These are phyloP conservation scores for Tulasnella calospora DNA, from an alignment of 768 basidiomycete genomes.

Conservation along the genomic window DNA sequence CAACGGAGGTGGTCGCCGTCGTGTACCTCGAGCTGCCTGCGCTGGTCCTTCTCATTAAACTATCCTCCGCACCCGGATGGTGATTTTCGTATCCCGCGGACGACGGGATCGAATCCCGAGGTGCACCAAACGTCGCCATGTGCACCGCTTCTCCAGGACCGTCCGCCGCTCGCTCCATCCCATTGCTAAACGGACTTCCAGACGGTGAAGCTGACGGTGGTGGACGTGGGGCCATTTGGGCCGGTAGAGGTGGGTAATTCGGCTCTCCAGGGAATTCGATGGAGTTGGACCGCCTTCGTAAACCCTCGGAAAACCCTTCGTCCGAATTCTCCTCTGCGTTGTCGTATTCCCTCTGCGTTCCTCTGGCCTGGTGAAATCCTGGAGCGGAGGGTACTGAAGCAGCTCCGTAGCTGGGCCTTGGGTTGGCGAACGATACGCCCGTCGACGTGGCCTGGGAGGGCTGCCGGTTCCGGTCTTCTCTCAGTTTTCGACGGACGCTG, in stretches of 20 bases:
- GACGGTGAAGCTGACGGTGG: neutral
- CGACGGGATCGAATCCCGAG: neutral
- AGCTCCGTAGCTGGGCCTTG: neutral
- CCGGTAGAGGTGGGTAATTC: neutral
- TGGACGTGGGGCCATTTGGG: neutral
- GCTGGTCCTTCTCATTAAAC: neutral
- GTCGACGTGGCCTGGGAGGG: neutral
- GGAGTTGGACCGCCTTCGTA: neutral
- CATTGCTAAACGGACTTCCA: neutral
- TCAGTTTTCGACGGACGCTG: slow-evolving; percentile 7
- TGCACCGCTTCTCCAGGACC: neutral
- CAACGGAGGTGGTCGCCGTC: neutral
- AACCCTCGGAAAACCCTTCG: neutral
- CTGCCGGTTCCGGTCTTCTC: neutral
- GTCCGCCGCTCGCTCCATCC: neutral
- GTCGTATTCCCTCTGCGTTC: neutral
- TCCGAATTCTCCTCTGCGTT: neutral
- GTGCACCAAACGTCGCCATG: neutral
- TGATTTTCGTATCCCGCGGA: neutral
- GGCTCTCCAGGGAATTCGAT: neutral
- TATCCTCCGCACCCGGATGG: neutral
- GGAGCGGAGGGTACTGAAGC: neutral
- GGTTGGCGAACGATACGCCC: neutral
- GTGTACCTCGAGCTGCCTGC: neutral
- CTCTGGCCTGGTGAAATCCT: neutral